Evolutionary conservation across 805 yeast species (phyloP), one percentile per base, ranked within the genome.

Genomic region (Saccharomycopsis capsularis): DNA sequence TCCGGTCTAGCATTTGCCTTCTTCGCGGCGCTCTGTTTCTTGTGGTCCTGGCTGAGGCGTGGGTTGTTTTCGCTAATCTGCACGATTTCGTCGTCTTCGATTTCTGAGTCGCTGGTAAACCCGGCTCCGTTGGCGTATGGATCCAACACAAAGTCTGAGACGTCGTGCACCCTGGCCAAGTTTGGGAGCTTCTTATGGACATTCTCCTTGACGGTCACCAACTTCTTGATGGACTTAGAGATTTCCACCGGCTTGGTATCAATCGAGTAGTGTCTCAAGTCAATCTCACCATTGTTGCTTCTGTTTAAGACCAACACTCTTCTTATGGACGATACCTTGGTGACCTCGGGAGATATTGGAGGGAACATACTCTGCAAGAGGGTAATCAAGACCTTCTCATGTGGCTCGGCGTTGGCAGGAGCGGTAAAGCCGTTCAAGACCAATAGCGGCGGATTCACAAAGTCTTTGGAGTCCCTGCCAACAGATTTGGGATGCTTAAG

Each of bases 281-380:
- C 95, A 47, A 93, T 82, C 32, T 73, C 74, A 4, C 85, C 90
- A 2, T 87, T 78, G 50, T 76, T 80, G 60, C 81, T 84, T 60
- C 81, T 85, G 63, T 84, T 82, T 48, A 93, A 68, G 77, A 93
- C 75, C 59, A 93, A 69, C 19, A 93, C 98, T 60, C 99, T 75
- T 59, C 80, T 83, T 47, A 93, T 89, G 1, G 84, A 70, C 41
- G 71, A 69, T 30, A 93, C 82, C 56, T 81, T 81, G 18, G 95
- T 85, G 50, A 71, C 68, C 56, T 87, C 87, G 2, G 96, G 97
- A 51, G 88, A 83, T 56, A 93, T 82, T 19, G 99, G 87, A 4
- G 99, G 99, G 65, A 91, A 87, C 79, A 93, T 80, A 68, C 88
- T 89, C 67, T 93, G 99, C 68, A 93, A 87, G 70, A 89, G 81